These are phyloP conservation scores for Mucor sp. DNA, from an alignment of 371 early-diverging fungal genomes.

Conservation along the genomic window DNA sequence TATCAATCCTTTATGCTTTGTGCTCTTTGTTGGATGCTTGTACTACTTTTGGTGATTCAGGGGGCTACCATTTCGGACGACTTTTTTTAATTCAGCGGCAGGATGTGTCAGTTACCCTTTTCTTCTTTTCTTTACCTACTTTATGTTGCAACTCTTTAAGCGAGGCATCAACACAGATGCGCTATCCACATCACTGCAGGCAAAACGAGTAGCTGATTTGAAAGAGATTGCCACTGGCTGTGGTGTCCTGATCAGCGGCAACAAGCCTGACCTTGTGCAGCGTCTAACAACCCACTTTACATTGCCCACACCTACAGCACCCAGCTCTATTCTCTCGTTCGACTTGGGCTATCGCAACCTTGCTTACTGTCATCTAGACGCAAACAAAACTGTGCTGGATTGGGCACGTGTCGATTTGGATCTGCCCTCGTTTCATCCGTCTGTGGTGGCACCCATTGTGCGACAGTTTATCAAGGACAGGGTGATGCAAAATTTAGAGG, in stretches of 20 bases:
- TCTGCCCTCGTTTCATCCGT: conserved; percentile 35
- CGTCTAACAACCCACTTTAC: conserved; percentile 6
- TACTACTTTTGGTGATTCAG: too few relatives aligned
- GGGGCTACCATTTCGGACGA: too few relatives aligned
- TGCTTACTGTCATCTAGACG: conserved; percentile 57
- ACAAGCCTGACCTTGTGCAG: conserved; percentile 19
- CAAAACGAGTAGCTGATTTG: conserved; percentile 18
- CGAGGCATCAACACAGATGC: not conserved
- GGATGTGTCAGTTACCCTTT: too few relatives aligned
- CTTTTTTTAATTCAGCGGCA: too few relatives aligned
- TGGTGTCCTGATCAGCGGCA: conserved; percentile 21
- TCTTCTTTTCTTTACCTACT: not conserved
- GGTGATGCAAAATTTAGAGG: conserved; percentile 4
- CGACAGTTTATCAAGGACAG: conserved; percentile 22
- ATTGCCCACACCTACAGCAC: not conserved
- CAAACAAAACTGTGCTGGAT: conserved; percentile 33
- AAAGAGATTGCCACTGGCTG: conserved; percentile 16
- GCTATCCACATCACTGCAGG: not conserved
- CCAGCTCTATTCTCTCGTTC: conserved; percentile 60
- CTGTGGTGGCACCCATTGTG: conserved; percentile 31
- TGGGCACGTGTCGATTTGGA: conserved; percentile 51
- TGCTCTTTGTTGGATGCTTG: too few relatives aligned
- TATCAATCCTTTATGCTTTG: too few relatives aligned
- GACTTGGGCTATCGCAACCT: conserved; percentile 77
- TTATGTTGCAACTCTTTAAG: not conserved